Percentiles rank a stretch among this genome's conserved stretches.
Evolutionary conservation across 2,329 filamentous ascomycete species (phyloP).

Genomic region (Blastomyces silverae): DNA sequence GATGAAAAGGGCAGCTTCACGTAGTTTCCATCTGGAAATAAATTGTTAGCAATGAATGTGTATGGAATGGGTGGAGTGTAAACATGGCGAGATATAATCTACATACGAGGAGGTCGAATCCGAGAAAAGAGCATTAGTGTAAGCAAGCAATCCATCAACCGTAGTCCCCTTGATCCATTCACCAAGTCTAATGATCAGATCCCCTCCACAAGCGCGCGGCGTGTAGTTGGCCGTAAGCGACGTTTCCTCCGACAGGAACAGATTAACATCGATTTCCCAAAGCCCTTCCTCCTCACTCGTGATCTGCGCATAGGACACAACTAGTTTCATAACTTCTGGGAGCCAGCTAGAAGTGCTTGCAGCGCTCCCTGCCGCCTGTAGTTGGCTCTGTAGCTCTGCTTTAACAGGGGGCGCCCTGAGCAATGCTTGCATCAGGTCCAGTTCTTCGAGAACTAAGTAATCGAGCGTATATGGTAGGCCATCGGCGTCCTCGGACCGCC

Average conservation of each 20-base stretch:
- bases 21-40: conserved; percentile 53
- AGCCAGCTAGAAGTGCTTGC: conserved; percentile 70
- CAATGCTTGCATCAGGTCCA: conserved; percentile 90
- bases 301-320: conserved; percentile 80
- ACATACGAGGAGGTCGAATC: conserved; percentile 35
- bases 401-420: conserved; percentile 82
- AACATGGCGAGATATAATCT: conserved; percentile 5
- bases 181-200: conserved; percentile 83
- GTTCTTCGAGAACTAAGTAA: conserved; percentile 84
- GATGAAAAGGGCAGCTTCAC: conserved; percentile 77
- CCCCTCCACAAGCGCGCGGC: conserved; percentile 82
- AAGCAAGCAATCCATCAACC: conserved; percentile 69
- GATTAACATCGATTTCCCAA: conserved; percentile 94
- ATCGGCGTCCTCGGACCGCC: conserved; percentile 81
- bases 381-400: conserved; percentile 75
- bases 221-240: conserved; percentile 96
- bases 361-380: conserved; percentile 54
- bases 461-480: conserved; percentile 91
- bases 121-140: conserved; percentile 67
- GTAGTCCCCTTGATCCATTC: conserved; percentile 77
- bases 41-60: conserved; percentile 15
- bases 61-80: not conserved
- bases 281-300: conserved; percentile 86
- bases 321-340: conserved; percentile 76
- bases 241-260: conserved; percentile 91